These are phyloP conservation scores for Panicum miliaceum DNA, from an alignment of 176 grass and related monocot species.

Conservation along the genomic window DNA sequence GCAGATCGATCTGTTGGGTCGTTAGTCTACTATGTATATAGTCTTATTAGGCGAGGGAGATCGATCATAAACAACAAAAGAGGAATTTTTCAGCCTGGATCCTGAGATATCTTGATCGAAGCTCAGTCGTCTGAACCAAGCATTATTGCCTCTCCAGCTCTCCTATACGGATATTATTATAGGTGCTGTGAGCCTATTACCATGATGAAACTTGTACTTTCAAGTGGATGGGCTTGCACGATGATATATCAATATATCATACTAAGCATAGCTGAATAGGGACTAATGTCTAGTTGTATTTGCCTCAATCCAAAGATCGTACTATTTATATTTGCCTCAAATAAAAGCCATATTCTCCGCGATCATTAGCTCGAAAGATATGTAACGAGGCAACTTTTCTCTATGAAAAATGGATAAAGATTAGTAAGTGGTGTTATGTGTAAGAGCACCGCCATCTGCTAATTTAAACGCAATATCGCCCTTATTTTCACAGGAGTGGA, in stretches of 20 bases:
- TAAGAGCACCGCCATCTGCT: conserved; percentile 27
- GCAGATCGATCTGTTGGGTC: not conserved
- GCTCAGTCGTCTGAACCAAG: conserved; percentile 7
- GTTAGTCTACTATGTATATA: not conserved
- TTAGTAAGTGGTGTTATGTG: conserved; percentile 33
- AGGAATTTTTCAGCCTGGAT: conserved; percentile 6
- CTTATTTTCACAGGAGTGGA: conserved; percentile 34
- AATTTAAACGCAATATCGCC: not conserved
- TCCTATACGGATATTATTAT: conserved; percentile 21
- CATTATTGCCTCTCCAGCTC: not conserved
- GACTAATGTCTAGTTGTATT: conserved; percentile 24
- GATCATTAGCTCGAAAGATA: conserved; percentile 42
- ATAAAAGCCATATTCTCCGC: conserved; percentile 40
- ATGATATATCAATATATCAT: conserved; percentile 24
- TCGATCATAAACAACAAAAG: not conserved
- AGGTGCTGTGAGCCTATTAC: conserved; percentile 22
- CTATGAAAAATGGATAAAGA: not conserved
- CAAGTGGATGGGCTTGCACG: conserved; percentile 31
- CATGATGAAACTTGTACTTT: conserved; percentile 6
- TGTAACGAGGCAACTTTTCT: not conserved
- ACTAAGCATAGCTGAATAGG: conserved; percentile 1
- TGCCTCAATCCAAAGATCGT: conserved; percentile 19
- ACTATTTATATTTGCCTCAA: conserved; percentile 13
- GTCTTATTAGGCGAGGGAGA: not conserved
- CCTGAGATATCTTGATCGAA: not conserved